Base-by-base conservation (phyloP, 441 rosid species). In the Aquilaria agallochum region DNA sequence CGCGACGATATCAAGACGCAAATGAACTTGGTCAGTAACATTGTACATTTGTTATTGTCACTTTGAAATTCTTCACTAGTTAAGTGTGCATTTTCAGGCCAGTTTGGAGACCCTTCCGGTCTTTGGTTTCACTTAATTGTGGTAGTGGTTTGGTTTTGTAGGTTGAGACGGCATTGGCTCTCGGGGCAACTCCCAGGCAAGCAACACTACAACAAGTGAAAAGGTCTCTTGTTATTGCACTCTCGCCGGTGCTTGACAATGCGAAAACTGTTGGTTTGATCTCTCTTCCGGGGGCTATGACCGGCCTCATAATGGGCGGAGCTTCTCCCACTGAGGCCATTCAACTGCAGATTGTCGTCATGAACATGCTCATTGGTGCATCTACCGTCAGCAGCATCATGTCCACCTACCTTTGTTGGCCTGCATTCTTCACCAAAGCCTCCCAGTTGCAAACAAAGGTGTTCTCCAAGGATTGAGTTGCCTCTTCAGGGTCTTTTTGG, bases 271-370 rank as follows among this genome's bases (percentile, higher is more conserved):
- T 94, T 15, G 97, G 97, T 11, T 78, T 94, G 51, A 87, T 94
- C 27, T 85, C 95, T 0, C 80, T 94, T 31, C 98, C 98, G 0
- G 96, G 98, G 0, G 96, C 98, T 0, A 94, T 94, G 98, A 94
- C 97, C 0, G 96, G 96, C 12, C 83, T 90, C 64, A 90, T 94
- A 63, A 87, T 90, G 98, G 98, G 97, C 2, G 98, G 98, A 15
- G 89, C 97, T 5, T 88, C 97, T 2, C 97, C 97, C 0, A 65
- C 85, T 2, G 95, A 90, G 64, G 97, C 98, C 3, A 87, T 94
- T 58, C 98, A 90, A 60, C 78, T 94, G 5, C 98, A 93, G 81
- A 90, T 93, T 1, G 86, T 88, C 33, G 97, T 93, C 0, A 87
- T 87, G 98, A 93, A 88, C 76, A 90, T 93, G 95, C 70, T 93